These are phyloP conservation scores for Limnanthes douglasii DNA, from an alignment of 345 rosid genomes.

Conservation along the genomic window DNA sequence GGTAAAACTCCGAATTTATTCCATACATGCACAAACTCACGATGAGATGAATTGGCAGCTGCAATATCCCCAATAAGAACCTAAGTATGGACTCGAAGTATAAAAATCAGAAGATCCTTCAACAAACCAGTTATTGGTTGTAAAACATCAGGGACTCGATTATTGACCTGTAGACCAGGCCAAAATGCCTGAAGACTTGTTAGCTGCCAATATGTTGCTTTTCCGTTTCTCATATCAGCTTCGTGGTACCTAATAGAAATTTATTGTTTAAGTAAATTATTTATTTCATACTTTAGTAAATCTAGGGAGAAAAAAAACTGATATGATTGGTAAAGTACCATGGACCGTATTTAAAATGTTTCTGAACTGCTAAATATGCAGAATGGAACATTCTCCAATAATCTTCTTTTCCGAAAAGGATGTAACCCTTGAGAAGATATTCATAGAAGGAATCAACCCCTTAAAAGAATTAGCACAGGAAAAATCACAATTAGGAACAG, in stretches of 20 bases:
- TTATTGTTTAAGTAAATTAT: too few species aligned
- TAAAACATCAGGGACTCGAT: constrained; percentile 4
- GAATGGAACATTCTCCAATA: constrained; percentile 93
- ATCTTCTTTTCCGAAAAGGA: constrained; percentile 93
- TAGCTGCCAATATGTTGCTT: constrained; percentile 96
- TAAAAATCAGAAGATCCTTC: constrained; percentile 9
- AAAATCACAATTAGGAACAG: constrained; percentile 5
- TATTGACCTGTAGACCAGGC: constrained; percentile 89
- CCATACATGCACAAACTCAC: constrained; percentile 81
- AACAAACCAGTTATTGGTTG: not conserved
- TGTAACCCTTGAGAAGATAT: constrained; percentile 80
- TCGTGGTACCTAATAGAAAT: constrained; percentile 71
- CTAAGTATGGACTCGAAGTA: constrained; percentile 24
- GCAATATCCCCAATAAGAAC: constrained; percentile 88
- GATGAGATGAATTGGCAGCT: constrained; percentile 88
- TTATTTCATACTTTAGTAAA: too few species aligned
- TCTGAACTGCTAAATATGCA: constrained; percentile 87
- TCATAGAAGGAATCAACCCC: constrained; percentile 98
- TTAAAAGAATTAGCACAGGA: constrained; percentile 24
- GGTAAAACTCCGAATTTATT: constrained; percentile 82
- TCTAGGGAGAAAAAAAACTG: not conserved
- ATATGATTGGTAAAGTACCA: constrained; percentile 35
- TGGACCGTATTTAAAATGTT: constrained; percentile 84
- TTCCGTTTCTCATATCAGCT: constrained; percentile 94
- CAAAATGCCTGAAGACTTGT: constrained; percentile 99